These are phyloP conservation scores for Penicillium desertorum DNA, from an alignment of 495 filamentous ascomycete genomes.

Conservation along the genomic window DNA sequence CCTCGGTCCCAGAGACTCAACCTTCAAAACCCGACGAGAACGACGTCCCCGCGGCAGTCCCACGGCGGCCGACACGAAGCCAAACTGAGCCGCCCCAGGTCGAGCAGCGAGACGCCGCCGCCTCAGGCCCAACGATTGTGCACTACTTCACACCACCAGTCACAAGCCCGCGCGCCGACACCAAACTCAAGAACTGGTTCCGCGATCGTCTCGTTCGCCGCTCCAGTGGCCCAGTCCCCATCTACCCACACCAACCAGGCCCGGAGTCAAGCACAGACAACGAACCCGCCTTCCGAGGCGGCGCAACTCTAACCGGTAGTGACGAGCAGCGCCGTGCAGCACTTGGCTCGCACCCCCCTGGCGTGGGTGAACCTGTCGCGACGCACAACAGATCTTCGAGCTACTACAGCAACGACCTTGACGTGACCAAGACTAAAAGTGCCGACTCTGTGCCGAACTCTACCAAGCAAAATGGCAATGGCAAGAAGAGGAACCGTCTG, in stretches of 20 bases:
- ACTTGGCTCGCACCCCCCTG: constrained; percentile 38
- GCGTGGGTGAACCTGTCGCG: constrained; percentile 22
- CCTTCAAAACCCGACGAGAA: constrained; percentile 1
- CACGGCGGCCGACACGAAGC: constrained; percentile 1
- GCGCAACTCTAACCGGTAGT: constrained; percentile 22
- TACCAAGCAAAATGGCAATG: constrained; percentile 18
- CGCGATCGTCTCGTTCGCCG: constrained; percentile 28
- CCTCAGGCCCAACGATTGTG: constrained; percentile 8
- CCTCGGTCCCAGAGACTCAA: constrained; percentile 14
- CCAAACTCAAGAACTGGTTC: constrained; percentile 35
- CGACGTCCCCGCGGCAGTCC: constrained; percentile 2
- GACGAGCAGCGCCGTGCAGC: constrained; percentile 26
- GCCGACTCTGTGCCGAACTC: constrained; percentile 13
- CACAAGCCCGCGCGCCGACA: constrained; percentile 27
- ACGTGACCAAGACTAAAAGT: constrained; percentile 19
- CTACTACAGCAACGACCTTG: constrained; percentile 16
- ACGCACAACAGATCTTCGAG: constrained; percentile 18
- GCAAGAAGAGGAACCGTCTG: constrained; percentile 24
- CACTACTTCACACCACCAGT: constrained; percentile 21
- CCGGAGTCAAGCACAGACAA: constrained; percentile 24
- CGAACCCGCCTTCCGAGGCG: constrained; percentile 23
- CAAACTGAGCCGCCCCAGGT: constrained; percentile 7
- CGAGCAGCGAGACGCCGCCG: constrained; percentile 19
- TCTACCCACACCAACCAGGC: constrained; percentile 30
- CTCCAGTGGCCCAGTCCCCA: constrained; percentile 21